Percentiles rank a stretch among this genome's conserved stretches.
Conservation (phyloP, 139 green algal genomes). For the Medakamo hakoo region DNA sequence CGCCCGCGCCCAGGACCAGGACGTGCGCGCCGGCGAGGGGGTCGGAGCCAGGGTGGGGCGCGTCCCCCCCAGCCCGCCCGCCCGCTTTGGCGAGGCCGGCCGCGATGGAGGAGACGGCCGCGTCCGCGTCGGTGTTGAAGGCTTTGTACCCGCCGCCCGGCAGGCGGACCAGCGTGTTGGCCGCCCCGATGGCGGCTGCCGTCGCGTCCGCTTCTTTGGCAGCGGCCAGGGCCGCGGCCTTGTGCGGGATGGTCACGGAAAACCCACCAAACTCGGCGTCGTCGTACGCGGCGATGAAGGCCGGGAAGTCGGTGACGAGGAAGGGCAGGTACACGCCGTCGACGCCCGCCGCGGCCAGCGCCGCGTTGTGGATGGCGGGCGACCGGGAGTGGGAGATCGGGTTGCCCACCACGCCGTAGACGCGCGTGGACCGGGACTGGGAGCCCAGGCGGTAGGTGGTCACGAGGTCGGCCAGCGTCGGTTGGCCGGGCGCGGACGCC, state of each 20-base stretch:
- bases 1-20: slow-evolving; percentile 85
- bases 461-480: slow-evolving; percentile 26
- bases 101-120: slow-evolving; percentile 82
- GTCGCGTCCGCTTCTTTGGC: slow-evolving; percentile 54
- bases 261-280: slow-evolving; percentile 51
- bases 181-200: slow-evolving; percentile 69
- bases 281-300: slow-evolving; percentile 59
- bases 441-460: slow-evolving; percentile 40
- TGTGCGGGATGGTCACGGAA: slow-evolving; percentile 93
- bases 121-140: slow-evolving; percentile 91
- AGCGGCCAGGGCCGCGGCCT: slow-evolving; percentile 57
- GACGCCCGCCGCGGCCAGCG: slow-evolving; percentile 39
- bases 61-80: neutral
- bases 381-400: slow-evolving; percentile 70
- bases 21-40: slow-evolving; percentile 56
- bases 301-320: slow-evolving; percentile 72
- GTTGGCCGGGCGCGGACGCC: slow-evolving; percentile 21
- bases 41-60: neutral
- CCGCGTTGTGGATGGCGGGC: slow-evolving; percentile 77
- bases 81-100: slow-evolving; percentile 20
- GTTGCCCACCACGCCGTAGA: slow-evolving; percentile 81
- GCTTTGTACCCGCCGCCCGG: slow-evolving; percentile 48
- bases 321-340: slow-evolving; percentile 89
- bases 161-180: slow-evolving; percentile 83
- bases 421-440: slow-evolving; percentile 43